These are phyloP conservation scores for Porphyrellus cyaneotinctus DNA, from an alignment of 768 basidiomycete genomes.

Conservation along the genomic window DNA sequence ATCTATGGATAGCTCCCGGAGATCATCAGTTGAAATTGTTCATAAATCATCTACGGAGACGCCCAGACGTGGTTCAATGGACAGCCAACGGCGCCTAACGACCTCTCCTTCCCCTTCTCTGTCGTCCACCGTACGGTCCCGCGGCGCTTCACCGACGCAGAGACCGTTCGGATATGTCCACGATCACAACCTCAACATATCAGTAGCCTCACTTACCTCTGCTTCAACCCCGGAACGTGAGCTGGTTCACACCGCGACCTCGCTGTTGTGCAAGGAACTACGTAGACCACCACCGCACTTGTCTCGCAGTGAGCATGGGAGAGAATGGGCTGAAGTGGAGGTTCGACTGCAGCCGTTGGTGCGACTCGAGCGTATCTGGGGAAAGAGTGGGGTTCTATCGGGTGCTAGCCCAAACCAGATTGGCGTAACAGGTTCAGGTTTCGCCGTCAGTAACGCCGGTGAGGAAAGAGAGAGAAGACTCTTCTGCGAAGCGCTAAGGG, in stretches of 20 bases:
- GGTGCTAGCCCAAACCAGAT: conserved; percentile 43
- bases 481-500: conserved; percentile 73
- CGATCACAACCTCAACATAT: conserved; percentile 55
- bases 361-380: conserved; percentile 75
- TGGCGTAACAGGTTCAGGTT: conserved; percentile 26
- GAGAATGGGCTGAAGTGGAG: conserved; percentile 77
- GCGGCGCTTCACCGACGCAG: conserved; percentile 45
- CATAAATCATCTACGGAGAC: conserved; percentile 31
- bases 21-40: conserved; percentile 37
- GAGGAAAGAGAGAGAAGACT: conserved; percentile 72
- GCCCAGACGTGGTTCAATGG: conserved; percentile 18
- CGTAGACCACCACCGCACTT: conserved; percentile 56
- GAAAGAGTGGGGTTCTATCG: conserved; percentile 48
- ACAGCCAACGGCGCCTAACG: conserved; percentile 24
- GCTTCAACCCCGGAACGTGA: conserved; percentile 59
- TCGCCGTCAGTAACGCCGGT: conserved; percentile 46
- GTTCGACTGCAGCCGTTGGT: conserved; percentile 54
- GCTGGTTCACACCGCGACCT: conserved; percentile 59
- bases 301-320: conserved; percentile 45
- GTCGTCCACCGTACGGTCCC: conserved; percentile 41
- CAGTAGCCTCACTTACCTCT: conserved; percentile 50
- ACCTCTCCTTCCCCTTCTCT: conserved; percentile 38
- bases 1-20: conserved; percentile 31
- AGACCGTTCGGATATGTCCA: conserved; percentile 41
- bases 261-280: conserved; percentile 64